These are phyloP conservation scores for Heritiera fomes DNA, from an alignment of 345 rosid species.

Conservation along the genomic window DNA sequence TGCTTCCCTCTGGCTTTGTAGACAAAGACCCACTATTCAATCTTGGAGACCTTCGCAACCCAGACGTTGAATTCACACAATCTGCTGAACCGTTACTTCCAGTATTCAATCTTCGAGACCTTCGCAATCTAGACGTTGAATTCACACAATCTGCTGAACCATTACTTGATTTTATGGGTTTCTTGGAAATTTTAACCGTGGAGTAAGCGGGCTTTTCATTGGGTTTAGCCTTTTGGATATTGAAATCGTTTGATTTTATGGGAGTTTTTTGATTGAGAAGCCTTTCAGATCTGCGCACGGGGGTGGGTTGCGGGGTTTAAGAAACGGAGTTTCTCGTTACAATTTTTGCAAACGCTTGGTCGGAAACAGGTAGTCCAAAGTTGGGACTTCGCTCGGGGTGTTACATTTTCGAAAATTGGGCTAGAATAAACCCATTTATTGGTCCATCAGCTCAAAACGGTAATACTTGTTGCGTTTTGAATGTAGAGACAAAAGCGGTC, in stretches of 20 bases:
- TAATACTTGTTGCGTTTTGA: too few species aligned
- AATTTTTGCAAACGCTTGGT: conserved; percentile 36
- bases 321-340: conserved; percentile 32
- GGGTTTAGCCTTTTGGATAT: conserved; percentile 9
- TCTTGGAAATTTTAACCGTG: conserved; percentile 20
- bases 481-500: too few species aligned
- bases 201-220: conserved; percentile 8
- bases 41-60: conserved; percentile 29
- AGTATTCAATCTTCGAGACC: too few species aligned
- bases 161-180: conserved; percentile 12
- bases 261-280: conserved; percentile 21
- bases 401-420: background rate
- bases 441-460: background rate
- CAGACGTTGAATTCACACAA: conserved; percentile 16
- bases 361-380: background rate
- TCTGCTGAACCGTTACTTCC: background rate
- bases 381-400: too few species aligned
- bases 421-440: background rate
- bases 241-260: conserved; percentile 15
- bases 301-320: conserved; percentile 22
- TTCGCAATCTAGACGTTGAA: too few species aligned
- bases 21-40: conserved; percentile 26
- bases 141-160: background rate
- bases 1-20: background rate
- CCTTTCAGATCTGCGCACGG: conserved; percentile 50